Evolutionary conservation across 148 eudicot genomes (phyloP).

Genomic region (Rhododendron molle): DNA sequence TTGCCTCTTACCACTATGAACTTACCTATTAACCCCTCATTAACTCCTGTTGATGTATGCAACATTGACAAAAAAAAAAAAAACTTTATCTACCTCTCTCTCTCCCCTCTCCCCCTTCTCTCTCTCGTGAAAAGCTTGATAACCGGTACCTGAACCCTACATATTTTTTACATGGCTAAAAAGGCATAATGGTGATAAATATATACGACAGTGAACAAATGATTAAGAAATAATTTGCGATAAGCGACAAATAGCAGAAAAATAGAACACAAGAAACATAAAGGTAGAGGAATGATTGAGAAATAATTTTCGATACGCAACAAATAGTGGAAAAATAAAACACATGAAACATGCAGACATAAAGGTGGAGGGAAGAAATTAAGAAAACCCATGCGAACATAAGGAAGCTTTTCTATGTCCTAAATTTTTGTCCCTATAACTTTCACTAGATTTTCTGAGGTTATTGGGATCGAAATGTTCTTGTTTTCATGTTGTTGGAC

Average conservation of each 20-base stretch:
- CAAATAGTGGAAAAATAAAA: not conserved
- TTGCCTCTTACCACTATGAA: too few species aligned
- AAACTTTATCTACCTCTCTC: too few species aligned
- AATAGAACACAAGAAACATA: not conserved
- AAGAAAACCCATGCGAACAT: not conserved
- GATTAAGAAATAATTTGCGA: not conserved
- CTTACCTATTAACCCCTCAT: too few species aligned
- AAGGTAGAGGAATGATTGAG: not conserved
- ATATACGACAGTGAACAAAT: not conserved
- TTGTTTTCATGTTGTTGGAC: not conserved
- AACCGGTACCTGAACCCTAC: not conserved
- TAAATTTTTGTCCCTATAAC: not conserved
- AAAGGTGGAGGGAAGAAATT: not conserved
- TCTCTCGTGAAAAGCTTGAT: too few species aligned
- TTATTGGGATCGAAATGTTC: not conserved
- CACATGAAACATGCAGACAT: not conserved
- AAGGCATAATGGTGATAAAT: not conserved
- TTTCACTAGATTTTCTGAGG: not conserved
- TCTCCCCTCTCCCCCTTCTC: too few species aligned
- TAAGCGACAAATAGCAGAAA: not conserved
- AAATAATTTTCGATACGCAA: not conserved
- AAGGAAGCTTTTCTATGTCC: not conserved
- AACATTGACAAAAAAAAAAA: too few species aligned
- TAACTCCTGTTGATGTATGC: too few species aligned
- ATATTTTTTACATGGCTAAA: not conserved